Conservation (phyloP, 2,329 filamentous ascomycete species). For the Penicillium sp. region DNA sequence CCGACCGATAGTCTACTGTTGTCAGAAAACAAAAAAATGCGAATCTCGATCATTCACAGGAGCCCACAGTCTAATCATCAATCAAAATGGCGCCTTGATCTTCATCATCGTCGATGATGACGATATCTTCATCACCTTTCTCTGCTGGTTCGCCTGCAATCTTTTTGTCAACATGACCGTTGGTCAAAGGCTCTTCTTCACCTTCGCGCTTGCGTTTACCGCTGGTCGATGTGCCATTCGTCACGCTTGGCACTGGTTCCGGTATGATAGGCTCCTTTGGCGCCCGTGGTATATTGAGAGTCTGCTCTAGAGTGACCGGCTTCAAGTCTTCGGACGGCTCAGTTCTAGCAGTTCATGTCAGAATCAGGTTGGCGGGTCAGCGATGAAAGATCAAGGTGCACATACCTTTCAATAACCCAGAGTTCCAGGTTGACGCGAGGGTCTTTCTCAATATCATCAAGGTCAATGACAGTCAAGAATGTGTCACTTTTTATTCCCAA, state of each 20-base stretch:
- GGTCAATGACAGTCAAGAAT: slow-evolving; percentile 81
- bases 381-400: background rate
- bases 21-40: background rate
- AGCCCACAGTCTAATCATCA: slow-evolving; percentile 51
- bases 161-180: slow-evolving; percentile 43
- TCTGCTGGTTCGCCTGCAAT: slow-evolving; percentile 33
- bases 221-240: slow-evolving; percentile 25
- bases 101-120: slow-evolving; percentile 49
- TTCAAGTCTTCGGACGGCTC: slow-evolving; percentile 39
- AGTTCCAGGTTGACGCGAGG: slow-evolving; percentile 80
- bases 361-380: background rate
- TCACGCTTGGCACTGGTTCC: slow-evolving; percentile 18
- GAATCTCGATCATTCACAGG: background rate
- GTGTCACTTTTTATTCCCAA: slow-evolving; percentile 72
- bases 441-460: slow-evolving; percentile 66
- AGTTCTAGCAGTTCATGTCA: slow-evolving; percentile 21
- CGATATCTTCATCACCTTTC: background rate
- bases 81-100: slow-evolving; percentile 65
- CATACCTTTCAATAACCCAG: slow-evolving; percentile 43
- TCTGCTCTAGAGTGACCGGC: slow-evolving; percentile 42
- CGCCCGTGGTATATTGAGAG: slow-evolving; percentile 51
- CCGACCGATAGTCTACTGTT: background rate
- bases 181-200: slow-evolving; percentile 41
- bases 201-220: slow-evolving; percentile 50
- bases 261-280: slow-evolving; percentile 41